These are phyloP conservation scores for Pythium phragmitis DNA, from an alignment of 352 stramenopile genomes.

Conservation along the genomic window DNA sequence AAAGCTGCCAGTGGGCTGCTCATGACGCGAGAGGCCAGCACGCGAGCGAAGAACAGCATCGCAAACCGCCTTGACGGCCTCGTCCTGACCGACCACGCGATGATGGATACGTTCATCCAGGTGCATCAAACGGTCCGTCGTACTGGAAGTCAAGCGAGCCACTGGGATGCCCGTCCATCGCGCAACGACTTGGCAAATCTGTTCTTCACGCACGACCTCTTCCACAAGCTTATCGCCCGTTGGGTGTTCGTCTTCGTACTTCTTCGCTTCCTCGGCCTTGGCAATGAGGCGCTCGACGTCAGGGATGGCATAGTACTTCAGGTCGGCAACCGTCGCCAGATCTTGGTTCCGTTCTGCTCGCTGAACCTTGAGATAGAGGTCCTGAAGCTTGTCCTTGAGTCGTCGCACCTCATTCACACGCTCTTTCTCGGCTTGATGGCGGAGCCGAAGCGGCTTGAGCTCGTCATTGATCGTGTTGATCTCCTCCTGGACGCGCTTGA, in stretches of 20 bases:
- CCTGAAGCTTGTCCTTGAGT: slow-evolving; percentile 92
- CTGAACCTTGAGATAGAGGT: slow-evolving; percentile 93
- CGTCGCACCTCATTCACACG: slow-evolving; percentile 92
- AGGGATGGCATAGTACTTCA: slow-evolving; percentile 96
- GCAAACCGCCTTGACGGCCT: slow-evolving; percentile 90
- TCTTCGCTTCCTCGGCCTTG: slow-evolving; percentile 77
- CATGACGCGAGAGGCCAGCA: slow-evolving; percentile 83
- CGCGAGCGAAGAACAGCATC: slow-evolving; percentile 92
- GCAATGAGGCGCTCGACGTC: slow-evolving; percentile 88
- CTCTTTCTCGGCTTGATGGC: slow-evolving; percentile 92
- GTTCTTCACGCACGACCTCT: slow-evolving; percentile 83
- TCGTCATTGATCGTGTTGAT: slow-evolving; percentile 92
- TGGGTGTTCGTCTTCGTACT: slow-evolving; percentile 51
- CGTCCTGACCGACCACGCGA: slow-evolving; percentile 93
- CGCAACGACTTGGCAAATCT: slow-evolving; percentile 90
- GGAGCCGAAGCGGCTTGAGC: slow-evolving; percentile 85
- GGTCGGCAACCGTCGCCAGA: slow-evolving; percentile 92
- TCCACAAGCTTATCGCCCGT: slow-evolving; percentile 71
- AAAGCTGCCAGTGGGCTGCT: slow-evolving; percentile 94
- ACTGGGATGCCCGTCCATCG: slow-evolving; percentile 92
- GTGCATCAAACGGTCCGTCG: slow-evolving; percentile 79
- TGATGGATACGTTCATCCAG: slow-evolving; percentile 84
- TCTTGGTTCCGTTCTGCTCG: slow-evolving; percentile 94
- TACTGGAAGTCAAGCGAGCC: slow-evolving; percentile 71
- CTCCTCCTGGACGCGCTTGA: slow-evolving; percentile 91